A percentile compares a stretch with the other conserved stretches of the same genome.
These are phyloP conservation scores for Solanum sitiens DNA, from an alignment of 257 asterid genomes.

Conservation along the genomic window DNA sequence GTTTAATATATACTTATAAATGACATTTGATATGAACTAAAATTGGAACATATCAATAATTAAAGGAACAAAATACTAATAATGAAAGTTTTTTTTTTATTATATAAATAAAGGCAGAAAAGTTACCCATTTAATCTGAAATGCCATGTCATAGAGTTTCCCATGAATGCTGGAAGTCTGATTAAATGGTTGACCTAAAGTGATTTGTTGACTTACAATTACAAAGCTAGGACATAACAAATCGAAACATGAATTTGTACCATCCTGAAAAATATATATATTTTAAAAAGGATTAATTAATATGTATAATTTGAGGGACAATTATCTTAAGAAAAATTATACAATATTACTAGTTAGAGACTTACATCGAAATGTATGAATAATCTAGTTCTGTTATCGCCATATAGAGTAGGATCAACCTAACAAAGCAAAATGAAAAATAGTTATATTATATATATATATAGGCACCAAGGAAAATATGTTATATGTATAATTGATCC, in stretches of 20 bases:
- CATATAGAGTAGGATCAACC: background rate
- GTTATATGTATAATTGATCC: background rate
- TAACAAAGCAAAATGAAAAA: background rate
- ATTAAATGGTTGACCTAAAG: background rate
- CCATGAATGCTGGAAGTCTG: background rate
- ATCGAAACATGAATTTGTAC: background rate
- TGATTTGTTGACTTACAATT: background rate
- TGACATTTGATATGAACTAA: background rate
- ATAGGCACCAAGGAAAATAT: background rate
- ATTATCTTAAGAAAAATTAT: background rate
- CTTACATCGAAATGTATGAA: background rate
- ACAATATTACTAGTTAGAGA: background rate
- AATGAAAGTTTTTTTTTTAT: background rate
- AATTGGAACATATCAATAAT: background rate
- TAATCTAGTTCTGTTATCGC: background rate
- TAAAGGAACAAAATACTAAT: background rate
- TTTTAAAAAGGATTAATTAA: background rate
- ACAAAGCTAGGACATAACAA: background rate
- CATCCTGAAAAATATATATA: background rate
- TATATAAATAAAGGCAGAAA: background rate
- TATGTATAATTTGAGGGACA: background rate
- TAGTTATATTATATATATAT: too few relatives aligned
- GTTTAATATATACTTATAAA: background rate
- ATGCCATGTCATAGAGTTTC: background rate
- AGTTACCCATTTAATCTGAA: background rate